Conservation (phyloP, 371 early-diverging fungal genomes). For the Mucor piriformis region DNA sequence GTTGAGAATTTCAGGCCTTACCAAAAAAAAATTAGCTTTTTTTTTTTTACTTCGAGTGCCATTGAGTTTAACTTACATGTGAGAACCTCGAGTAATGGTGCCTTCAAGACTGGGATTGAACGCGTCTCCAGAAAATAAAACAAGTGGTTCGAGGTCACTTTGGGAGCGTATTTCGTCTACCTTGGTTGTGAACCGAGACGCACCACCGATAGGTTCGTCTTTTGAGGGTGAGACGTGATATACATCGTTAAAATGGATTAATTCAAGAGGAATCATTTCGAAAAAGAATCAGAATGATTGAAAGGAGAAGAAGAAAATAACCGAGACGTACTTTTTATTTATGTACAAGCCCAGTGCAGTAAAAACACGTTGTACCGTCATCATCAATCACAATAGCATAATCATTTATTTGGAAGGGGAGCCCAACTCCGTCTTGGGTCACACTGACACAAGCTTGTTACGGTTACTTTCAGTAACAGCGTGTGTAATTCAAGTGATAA, state of each 20-base stretch:
- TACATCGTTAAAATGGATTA: slow-evolving; percentile 68
- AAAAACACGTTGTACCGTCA: too few species aligned
- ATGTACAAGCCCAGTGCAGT: too few species aligned
- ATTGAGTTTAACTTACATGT: slow-evolving; percentile 53
- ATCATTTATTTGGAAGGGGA: too few species aligned
- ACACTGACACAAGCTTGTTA: too few species aligned
- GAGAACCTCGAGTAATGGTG: slow-evolving; percentile 61
- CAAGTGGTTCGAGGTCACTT: slow-evolving; percentile 27
- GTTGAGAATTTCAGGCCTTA: slow-evolving; percentile 56
- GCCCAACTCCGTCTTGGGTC: too few species aligned
- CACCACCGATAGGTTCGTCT: slow-evolving; percentile 66
- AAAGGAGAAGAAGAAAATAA: too few species aligned
- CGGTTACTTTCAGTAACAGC: too few species aligned
- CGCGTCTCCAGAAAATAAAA: slow-evolving; percentile 65
- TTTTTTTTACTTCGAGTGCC: too few species aligned
- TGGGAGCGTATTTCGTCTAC: slow-evolving; percentile 14
- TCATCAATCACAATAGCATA: too few species aligned
- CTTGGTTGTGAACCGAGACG: slow-evolving; percentile 53
- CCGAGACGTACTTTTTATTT: too few species aligned
- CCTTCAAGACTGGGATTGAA: slow-evolving; percentile 67
- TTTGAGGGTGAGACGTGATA: slow-evolving; percentile 54
- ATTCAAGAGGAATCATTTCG: slow-evolving; percentile 17
- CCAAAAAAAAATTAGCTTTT: not conserved
- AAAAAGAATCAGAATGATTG: too few species aligned
- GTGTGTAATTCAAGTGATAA: too few species aligned